phyloP scores from a whole-genome alignment of 1,139 yeast species.

The Kodamaea anthophila region DNA sequence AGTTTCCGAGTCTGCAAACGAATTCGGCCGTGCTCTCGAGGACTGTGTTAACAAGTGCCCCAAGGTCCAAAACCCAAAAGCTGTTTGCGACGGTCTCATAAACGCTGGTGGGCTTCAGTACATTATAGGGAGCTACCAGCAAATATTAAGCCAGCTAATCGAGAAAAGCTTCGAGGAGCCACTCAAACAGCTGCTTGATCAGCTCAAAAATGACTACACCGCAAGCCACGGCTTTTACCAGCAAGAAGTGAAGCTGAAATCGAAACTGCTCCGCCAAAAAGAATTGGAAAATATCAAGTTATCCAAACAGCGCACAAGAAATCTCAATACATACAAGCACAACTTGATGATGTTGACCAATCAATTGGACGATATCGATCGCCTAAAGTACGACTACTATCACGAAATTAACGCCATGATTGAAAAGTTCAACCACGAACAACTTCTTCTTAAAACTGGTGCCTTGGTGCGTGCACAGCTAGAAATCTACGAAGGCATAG shows the following conservation, averaged over 20 bases:
- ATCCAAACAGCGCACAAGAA: constrained; percentile 51
- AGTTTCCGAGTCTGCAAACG: constrained; percentile 61
- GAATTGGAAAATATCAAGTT: constrained; percentile 54
- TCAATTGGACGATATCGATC: constrained; percentile 74
- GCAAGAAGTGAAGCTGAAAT: constrained; percentile 43
- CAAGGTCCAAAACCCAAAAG: constrained; percentile 58
- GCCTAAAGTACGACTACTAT: constrained; percentile 69
- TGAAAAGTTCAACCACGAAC: constrained; percentile 36
- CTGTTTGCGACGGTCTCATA: constrained; percentile 58
- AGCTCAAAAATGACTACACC: constrained; percentile 33
- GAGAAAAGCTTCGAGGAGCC: constrained; percentile 52
- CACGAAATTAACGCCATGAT: constrained; percentile 54
- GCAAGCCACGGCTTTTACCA: constrained; percentile 50
- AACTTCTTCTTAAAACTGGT: constrained; percentile 52
- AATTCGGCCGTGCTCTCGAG: constrained; percentile 69
- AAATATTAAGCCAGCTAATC: constrained; percentile 57
- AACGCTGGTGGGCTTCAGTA: constrained; percentile 77
- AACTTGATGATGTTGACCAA: constrained; percentile 62
- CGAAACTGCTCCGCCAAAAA: constrained; percentile 44
- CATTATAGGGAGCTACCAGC: constrained; percentile 71
- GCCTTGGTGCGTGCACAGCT: constrained; percentile 71
- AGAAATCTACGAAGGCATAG: constrained; percentile 74
- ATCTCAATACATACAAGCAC: constrained; percentile 57
- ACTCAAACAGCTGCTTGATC: constrained; percentile 35
- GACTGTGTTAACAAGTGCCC: constrained; percentile 46